phyloP scores from a whole-genome alignment of 805 yeast species.

The Cyberlindnera americana region DNA sequence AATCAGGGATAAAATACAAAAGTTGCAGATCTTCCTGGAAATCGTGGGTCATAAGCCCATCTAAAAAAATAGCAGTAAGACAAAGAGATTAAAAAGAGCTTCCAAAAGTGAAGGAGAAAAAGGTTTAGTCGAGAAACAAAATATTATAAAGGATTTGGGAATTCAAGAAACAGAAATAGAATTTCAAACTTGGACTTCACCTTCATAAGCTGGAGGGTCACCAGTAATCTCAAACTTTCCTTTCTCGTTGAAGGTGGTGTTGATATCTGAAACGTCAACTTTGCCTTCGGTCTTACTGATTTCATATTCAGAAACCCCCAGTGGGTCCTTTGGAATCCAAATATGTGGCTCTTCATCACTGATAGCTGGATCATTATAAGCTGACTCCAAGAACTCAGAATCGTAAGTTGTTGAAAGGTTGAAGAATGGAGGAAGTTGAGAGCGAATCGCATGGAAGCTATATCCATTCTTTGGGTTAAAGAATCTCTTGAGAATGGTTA shows the following conservation, averaged over 20 bases:
- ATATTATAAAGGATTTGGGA: background rate
- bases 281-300: conserved; percentile 52
- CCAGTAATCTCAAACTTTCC: conserved; percentile 51
- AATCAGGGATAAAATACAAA: too few species aligned
- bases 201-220: conserved; percentile 69
- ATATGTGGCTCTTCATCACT: conserved; percentile 55
- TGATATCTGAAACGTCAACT: conserved; percentile 53
- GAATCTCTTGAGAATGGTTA: conserved; percentile 30
- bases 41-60: background rate
- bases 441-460: conserved; percentile 43
- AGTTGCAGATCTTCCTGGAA: background rate
- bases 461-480: conserved; percentile 39
- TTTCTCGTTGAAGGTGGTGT: conserved; percentile 57
- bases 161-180: background rate
- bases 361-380: conserved; percentile 56
- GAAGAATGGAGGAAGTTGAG: conserved; percentile 34
- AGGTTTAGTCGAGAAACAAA: background rate
- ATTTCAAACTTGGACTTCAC: conserved; percentile 18
- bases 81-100: background rate
- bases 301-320: conserved; percentile 63
- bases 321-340: conserved; percentile 68
- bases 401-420: conserved; percentile 33
- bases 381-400: conserved; percentile 29
- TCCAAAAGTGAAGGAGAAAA: background rate
- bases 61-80: background rate